Conservation (phyloP, 225 moss, liverwort and hornwort species). For the Antitrichia curtipendula region DNA sequence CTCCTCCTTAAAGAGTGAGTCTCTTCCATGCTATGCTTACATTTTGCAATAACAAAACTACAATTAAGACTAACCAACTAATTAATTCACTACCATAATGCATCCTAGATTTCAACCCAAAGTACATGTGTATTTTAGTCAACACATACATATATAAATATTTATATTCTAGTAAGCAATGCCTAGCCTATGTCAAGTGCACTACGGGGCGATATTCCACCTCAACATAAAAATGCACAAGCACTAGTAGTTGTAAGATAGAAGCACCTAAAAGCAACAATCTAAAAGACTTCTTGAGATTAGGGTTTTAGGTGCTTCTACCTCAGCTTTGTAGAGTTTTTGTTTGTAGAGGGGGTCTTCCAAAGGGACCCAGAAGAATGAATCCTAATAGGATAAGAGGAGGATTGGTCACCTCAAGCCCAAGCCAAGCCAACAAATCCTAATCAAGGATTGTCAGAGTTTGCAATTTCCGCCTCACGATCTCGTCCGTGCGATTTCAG, state of each 20-base stretch:
- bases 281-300: too few species aligned
- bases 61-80: not conserved
- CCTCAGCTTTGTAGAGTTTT: not conserved
- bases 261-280: not conserved
- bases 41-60: not conserved
- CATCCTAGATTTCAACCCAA: not conserved
- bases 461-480: not conserved
- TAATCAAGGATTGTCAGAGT: not conserved
- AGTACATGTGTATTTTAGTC: not conserved
- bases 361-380: not conserved
- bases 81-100: not conserved
- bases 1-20: not conserved
- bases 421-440: not conserved
- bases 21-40: not conserved
- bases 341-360: not conserved
- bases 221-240: slow-evolving; percentile 13
- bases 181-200: not conserved
- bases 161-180: not conserved
- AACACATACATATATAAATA: not conserved
- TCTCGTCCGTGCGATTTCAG: not conserved
- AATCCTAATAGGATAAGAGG: not conserved
- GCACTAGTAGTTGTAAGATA: not conserved
- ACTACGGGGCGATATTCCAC: not conserved
- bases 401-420: not conserved
- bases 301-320: not conserved